These are phyloP conservation scores for Teratosphaeria pseudoeucalypti DNA, from an alignment of 2,329 filamentous ascomycete species.

Conservation along the genomic window DNA sequence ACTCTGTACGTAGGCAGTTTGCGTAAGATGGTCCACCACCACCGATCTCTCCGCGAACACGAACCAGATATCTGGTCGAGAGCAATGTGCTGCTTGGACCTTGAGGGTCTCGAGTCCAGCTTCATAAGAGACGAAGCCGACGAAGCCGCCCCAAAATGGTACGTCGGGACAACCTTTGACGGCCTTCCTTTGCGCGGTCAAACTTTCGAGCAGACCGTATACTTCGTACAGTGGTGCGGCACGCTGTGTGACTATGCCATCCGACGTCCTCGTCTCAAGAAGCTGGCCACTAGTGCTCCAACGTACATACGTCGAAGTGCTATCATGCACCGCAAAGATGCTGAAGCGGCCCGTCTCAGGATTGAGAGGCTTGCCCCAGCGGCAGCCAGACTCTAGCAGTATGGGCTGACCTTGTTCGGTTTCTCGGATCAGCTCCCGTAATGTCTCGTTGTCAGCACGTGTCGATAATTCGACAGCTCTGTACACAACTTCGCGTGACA, in stretches of 20 bases:
- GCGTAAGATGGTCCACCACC: slow-evolving; percentile 60
- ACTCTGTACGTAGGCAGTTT: slow-evolving; percentile 56
- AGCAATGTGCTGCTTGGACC: slow-evolving; percentile 32
- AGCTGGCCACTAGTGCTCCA: slow-evolving; percentile 11
- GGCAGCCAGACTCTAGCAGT: slow-evolving; percentile 39
- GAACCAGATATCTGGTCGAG: slow-evolving; percentile 61
- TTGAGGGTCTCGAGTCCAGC: slow-evolving; percentile 57
- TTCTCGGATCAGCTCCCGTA: slow-evolving; percentile 26
- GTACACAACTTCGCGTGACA: background rate
- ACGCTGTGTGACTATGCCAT: background rate
- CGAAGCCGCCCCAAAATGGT: slow-evolving; percentile 72
- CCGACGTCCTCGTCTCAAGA: slow-evolving; percentile 7
- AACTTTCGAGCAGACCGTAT: slow-evolving; percentile 31
- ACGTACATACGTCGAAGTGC: slow-evolving; percentile 11
- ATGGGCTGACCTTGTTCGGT: slow-evolving; percentile 27
- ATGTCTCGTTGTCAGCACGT: background rate
- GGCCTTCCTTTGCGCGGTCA: slow-evolving; percentile 28
- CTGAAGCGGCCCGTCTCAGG: slow-evolving; percentile 54
- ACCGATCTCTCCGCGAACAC: slow-evolving; percentile 68
- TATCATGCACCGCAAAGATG: slow-evolving; percentile 59
- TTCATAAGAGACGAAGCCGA: slow-evolving; percentile 80
- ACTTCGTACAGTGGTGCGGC: slow-evolving; percentile 21
- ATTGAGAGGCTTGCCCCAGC: slow-evolving; percentile 30
- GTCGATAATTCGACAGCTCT: background rate
- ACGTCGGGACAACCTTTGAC: slow-evolving; percentile 25